Evolutionary conservation across 345 rosid genomes (phyloP).

Genomic region (Murraya koenigii): DNA sequence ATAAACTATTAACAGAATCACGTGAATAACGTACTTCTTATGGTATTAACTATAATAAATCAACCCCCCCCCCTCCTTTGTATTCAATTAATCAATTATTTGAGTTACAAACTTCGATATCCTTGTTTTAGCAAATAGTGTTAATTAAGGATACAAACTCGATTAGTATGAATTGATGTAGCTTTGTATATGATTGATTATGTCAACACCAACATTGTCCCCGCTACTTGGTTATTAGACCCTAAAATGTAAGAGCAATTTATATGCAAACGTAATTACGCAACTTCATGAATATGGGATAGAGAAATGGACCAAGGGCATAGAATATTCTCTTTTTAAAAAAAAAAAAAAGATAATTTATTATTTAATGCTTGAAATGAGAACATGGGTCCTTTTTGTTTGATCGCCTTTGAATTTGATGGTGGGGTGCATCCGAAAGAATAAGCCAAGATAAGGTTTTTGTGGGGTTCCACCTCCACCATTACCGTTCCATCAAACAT

Average conservation of each 20-base stretch:
- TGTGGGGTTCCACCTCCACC: conserved; percentile 36
- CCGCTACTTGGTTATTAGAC: background rate
- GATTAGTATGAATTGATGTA: background rate
- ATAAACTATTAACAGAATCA: conserved; percentile 1
- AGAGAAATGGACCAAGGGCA: background rate
- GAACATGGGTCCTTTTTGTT: conserved; percentile 7
- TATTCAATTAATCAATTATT: background rate
- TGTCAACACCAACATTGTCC: too few relatives aligned
- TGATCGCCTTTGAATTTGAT: conserved; percentile 29
- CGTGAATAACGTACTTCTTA: conserved; percentile 1
- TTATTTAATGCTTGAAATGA: background rate
- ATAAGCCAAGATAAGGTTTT: conserved; percentile 44
- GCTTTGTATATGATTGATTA: background rate
- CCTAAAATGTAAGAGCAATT: background rate
- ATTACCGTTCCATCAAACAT: background rate
- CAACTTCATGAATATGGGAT: background rate
- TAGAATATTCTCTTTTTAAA: background rate
- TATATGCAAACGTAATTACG: background rate
- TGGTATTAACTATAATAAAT: background rate
- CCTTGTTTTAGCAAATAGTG: background rate
- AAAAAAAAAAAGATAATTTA: background rate
- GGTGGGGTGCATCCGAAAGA: conserved; percentile 36
- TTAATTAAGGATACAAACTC: background rate
- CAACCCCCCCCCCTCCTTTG: background rate
- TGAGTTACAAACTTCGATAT: background rate